Evolutionary conservation across 306 rosid genomes (phyloP).

Genomic region (Morella rubra): DNA sequence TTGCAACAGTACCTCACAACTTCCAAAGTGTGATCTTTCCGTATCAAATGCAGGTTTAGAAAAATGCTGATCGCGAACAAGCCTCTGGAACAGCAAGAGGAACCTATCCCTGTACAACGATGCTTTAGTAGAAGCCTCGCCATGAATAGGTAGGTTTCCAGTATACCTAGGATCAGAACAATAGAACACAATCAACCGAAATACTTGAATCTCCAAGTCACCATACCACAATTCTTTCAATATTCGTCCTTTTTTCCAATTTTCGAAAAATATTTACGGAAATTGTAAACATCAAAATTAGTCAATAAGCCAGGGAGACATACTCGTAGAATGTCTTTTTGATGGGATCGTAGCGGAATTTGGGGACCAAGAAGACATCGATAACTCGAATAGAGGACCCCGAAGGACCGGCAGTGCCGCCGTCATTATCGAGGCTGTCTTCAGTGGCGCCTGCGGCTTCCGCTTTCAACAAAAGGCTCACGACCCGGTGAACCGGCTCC

Average conservation of each 20-base stretch:
- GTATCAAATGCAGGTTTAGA: constrained; percentile 77
- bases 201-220: not conserved
- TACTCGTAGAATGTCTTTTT: constrained; percentile 70
- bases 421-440: constrained; percentile 22
- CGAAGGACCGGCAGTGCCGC: constrained; percentile 18
- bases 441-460: constrained; percentile 42
- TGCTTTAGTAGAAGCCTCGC: constrained; percentile 75
- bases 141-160: constrained; percentile 61
- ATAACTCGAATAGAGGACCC: constrained; percentile 48
- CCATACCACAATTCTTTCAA: not conserved
- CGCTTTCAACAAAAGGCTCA: constrained; percentile 45
- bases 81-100: constrained; percentile 76
- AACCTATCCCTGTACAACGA: constrained; percentile 73
- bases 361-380: constrained; percentile 59
- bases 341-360: constrained; percentile 59
- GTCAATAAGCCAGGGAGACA: constrained; percentile 14
- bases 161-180: constrained; percentile 48
- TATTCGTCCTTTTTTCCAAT: too few relatives aligned
- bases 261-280: too few relatives aligned
- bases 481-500: constrained; percentile 61
- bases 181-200: constrained; percentile 11
- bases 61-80: constrained; percentile 80
- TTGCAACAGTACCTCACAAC: constrained; percentile 68
- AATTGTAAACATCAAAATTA: constrained; percentile 7
- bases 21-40: constrained; percentile 61